Evolutionary conservation across 768 basidiomycete species (phyloP), one percentile per base, ranked within the genome.

Genomic region (Tylopilus sp.): DNA sequence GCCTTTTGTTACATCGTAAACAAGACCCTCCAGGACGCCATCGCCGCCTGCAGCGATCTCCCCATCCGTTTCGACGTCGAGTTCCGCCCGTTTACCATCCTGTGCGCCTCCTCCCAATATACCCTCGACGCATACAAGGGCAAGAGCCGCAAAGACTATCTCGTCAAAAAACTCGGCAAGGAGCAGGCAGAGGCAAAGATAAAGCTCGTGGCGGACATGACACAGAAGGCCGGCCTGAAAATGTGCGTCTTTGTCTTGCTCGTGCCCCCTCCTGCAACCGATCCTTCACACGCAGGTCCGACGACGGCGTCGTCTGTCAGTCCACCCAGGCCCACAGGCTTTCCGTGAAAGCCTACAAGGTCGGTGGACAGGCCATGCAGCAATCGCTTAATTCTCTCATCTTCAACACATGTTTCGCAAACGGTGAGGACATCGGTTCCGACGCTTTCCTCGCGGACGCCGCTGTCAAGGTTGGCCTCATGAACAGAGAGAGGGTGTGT

Each of bases 321-420:
- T 76, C 79, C 25, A 72, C 58, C 19, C 63, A 71, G 16, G 72
- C 73, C 3, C 79, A 82, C 55, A 68, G 80, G 26, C 69, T 81
- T 22, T 57, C 79, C 10, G 70, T 69, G 31, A 73, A 75, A 45
- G 77, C 78, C 11, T 76, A 72, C 51, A 64, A 72, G 52, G 61
- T 71, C 22, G 74, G 73, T 40, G 77, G 78, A 10, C 67, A 72
- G 56, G 55, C 60, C 22, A 69, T 73, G 54, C 79, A 81, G 55
- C 54, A 65, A 14, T 53, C 63, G 1, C 54, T 80, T 1, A 67
- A 71, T 47, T 61, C 72, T 28, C 62, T 66, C 48, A 48, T 79
- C 6, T 80, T 75, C 57, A 60, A 73, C 40, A 72, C 71, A 1
- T 73, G 69, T 55, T 74, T 78, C 52, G 72, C 74, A 51, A 59